These are phyloP conservation scores for Penicillium odoratum DNA, from an alignment of 495 filamentous ascomycete genomes.

Conservation along the genomic window DNA sequence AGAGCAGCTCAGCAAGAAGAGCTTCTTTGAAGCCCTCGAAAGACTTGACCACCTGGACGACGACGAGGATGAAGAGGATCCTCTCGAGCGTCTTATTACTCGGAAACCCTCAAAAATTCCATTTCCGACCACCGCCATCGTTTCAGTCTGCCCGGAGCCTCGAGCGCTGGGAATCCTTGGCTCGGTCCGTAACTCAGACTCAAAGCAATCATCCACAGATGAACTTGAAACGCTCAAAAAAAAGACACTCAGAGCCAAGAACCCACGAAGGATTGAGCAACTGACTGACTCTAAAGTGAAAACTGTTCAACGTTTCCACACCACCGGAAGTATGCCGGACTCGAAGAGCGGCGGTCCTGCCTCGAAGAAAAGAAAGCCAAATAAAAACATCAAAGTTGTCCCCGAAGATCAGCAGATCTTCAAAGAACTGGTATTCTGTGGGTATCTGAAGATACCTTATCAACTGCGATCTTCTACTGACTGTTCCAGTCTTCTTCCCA, in stretches of 20 bases:
- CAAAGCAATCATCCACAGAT: slow-evolving; percentile 9
- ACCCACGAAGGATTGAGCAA: not conserved
- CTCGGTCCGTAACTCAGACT: slow-evolving; percentile 18
- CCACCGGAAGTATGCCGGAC: slow-evolving; percentile 23
- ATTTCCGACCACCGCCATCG: not conserved
- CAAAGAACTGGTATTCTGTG: slow-evolving; percentile 62
- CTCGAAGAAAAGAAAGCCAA: slow-evolving; percentile 28
- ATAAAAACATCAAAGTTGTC: slow-evolving; percentile 36
- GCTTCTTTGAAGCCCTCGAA: slow-evolving; percentile 50
- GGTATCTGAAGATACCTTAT: slow-evolving; percentile 12
- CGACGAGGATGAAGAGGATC: slow-evolving; percentile 15
- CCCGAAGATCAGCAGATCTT: slow-evolving; percentile 67
- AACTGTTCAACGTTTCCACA: slow-evolving; percentile 11
- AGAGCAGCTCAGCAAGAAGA: slow-evolving; percentile 30
- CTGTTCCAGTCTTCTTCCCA: slow-evolving; percentile 68
- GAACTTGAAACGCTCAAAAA: not conserved
- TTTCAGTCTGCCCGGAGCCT: slow-evolving; percentile 1
- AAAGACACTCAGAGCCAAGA: not conserved
- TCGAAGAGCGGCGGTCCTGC: slow-evolving; percentile 14
- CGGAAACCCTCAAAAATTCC: slow-evolving; percentile 2
- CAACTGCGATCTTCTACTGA: slow-evolving; percentile 12
- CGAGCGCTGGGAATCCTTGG: not conserved
- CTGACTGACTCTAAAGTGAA: slow-evolving; percentile 2
- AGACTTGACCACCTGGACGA: slow-evolving; percentile 46
- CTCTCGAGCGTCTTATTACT: slow-evolving; percentile 8